Base-by-base conservation (phyloP, 2,329 filamentous ascomycete genomes). In the Fulvia fulva region DNA sequence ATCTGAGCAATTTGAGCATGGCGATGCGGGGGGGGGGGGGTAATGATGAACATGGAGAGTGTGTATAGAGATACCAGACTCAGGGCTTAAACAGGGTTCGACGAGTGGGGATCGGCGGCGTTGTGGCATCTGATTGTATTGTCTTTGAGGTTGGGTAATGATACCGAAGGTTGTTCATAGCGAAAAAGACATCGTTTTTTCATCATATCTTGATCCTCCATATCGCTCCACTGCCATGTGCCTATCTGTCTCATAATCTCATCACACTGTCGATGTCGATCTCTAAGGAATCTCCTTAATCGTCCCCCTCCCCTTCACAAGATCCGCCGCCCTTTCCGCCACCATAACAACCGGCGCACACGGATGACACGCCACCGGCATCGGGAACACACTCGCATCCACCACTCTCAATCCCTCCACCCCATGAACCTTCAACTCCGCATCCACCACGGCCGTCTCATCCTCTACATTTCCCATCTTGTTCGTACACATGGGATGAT, bases 371-470 rank as follows among this genome's bases (percentile, higher is more conserved):
- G 55, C 50, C n/a, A 61, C 53, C 14, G 55, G 59, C 53, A 21
- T 65, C 52, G 62, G 63, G 23, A 65, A 63, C 9, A 66, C 60
- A 51, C 68, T 70, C 5, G 68, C 68, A 59, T 70, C 69, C n/a
- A 68, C 63, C 16, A 70, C 62, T 19, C 69, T 62, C 55, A 71
- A 28, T 2, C 64, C 62, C 25, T 60, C 22, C 11, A 68, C 59
- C 11, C 68, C 68, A 43, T 66, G 57, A 7, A 71, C 66, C 43
- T 57, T 65, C 12, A 68, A 51, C 32, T 64, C 60, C 3, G 56
- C 57, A 53, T 69, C 67, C 2, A 71, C 65, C 1, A 70, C 68
- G 19, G 65, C 65, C 9, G 58, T 61, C 2, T 56, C 30, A 14
- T 65, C 55, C 2, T 25, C 52, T 11, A 28, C 23, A 7, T 45